phyloP scores from a whole-genome alignment of 305 asterid species.

The Fraxinus nigra region DNA sequence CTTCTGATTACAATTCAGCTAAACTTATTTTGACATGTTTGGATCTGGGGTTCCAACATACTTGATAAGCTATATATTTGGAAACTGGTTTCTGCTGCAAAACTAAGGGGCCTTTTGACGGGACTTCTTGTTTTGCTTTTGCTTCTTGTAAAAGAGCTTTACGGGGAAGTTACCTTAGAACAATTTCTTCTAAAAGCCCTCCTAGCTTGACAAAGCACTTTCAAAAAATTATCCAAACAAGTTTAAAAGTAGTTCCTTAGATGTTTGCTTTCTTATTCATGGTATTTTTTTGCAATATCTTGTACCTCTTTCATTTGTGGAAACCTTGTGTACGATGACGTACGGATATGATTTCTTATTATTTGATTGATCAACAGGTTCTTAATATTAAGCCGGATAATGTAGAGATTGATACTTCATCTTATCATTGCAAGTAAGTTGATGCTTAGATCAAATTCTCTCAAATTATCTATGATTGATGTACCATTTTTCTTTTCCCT shows the following conservation, averaged over 20 bases:
- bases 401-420: constrained; percentile 61
- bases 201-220: neutral
- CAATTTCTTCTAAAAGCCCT: neutral
- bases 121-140: neutral
- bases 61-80: neutral
- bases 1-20: neutral
- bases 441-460: neutral
- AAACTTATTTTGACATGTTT: neutral
- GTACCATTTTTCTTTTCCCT: neutral
- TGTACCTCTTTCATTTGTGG: neutral
- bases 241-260: neutral
- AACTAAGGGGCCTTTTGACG: neutral
- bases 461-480: neutral
- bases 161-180: neutral
- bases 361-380: constrained; percentile 49
- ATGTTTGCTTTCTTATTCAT: neutral
- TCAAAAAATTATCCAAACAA: no score
- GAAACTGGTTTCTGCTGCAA: neutral
- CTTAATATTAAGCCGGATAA: constrained; percentile 50
- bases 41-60: neutral
- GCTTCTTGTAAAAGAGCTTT: neutral
- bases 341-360: neutral
- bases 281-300: neutral
- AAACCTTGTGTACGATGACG: neutral
- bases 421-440: constrained; percentile 90